Evolutionary conservation across 202 grass and related monocot genomes (phyloP).

Genomic region (Alloteropsis angusta): DNA sequence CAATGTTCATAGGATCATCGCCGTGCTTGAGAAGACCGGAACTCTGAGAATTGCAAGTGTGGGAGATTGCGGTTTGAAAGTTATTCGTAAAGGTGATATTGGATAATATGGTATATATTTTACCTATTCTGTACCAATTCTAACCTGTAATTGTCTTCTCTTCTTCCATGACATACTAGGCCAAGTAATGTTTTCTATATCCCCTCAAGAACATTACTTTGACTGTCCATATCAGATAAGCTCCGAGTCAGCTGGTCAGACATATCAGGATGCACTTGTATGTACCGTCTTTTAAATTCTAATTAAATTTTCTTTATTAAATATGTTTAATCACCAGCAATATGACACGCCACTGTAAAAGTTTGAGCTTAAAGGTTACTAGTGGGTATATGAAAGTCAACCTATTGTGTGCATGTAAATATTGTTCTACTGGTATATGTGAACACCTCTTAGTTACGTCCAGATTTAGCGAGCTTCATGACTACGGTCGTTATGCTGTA

Average conservation of each 20-base stretch:
- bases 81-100: slow-evolving; percentile 68
- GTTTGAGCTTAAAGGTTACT: too few species aligned
- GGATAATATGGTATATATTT: neutral
- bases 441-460: neutral
- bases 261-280: slow-evolving; percentile 79
- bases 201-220: slow-evolving; percentile 92
- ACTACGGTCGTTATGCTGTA: neutral
- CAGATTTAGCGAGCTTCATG: neutral
- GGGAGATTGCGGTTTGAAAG: slow-evolving; percentile 77
- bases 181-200: slow-evolving; percentile 72
- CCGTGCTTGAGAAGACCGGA: slow-evolving; percentile 71
- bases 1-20: slow-evolving; percentile 50
- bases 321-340: too few species aligned
- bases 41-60: slow-evolving; percentile 79
- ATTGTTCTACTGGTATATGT: neutral
- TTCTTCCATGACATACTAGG: slow-evolving; percentile 38
- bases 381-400: too few species aligned
- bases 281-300: neutral
- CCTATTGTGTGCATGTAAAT: neutral
- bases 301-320: neutral
- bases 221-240: slow-evolving; percentile 95
- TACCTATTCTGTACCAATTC: neutral
- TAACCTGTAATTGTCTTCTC: neutral
- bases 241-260: slow-evolving; percentile 71
- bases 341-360: too few species aligned